These are phyloP conservation scores for Tetrapisispora nanseiensis DNA, from an alignment of 805 yeast species.

Conservation along the genomic window DNA sequence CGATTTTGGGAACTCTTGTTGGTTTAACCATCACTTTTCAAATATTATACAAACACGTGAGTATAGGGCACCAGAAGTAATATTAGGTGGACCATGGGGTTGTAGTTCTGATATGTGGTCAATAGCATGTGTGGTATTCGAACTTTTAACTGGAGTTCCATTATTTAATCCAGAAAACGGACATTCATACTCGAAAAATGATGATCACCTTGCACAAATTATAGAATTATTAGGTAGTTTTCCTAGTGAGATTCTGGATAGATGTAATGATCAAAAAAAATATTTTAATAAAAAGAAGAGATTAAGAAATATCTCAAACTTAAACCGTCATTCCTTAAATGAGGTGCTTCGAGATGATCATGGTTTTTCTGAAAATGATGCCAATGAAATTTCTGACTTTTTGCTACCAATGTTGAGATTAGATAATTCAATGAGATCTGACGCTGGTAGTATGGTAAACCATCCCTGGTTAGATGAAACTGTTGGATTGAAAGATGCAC, in stretches of 20 bases:
- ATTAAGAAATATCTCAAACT: constrained; percentile 63
- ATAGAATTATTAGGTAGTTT: constrained; percentile 69
- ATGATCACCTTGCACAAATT: constrained; percentile 93
- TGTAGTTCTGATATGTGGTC: constrained; percentile 95
- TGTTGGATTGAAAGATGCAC: constrained; percentile 58
- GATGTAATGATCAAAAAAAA: constrained; percentile 51
- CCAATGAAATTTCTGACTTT: constrained; percentile 66
- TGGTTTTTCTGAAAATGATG: constrained; percentile 55
- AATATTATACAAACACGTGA: constrained; percentile 88
- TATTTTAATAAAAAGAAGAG: constrained; percentile 60
- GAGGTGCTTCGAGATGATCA: constrained; percentile 81
- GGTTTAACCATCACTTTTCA: constrained; percentile 70
- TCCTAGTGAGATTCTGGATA: constrained; percentile 49
- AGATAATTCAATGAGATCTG: constrained; percentile 78
- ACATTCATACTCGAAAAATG: constrained; percentile 72
- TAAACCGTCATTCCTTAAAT: constrained; percentile 81
- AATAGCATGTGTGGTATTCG: constrained; percentile 81
- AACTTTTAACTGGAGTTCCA: constrained; percentile 87
- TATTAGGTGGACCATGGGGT: constrained; percentile 86
- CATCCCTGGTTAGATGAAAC: constrained; percentile 79
- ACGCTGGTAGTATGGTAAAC: constrained; percentile 93
- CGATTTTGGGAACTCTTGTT: constrained; percentile 88
- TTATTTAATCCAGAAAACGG: constrained; percentile 80
- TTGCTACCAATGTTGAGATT: constrained; percentile 72
- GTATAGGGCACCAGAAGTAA: constrained; percentile 83